Evolutionary conservation across 768 basidiomycete species (phyloP).

Genomic region (Strobilomyces dryophilus): DNA sequence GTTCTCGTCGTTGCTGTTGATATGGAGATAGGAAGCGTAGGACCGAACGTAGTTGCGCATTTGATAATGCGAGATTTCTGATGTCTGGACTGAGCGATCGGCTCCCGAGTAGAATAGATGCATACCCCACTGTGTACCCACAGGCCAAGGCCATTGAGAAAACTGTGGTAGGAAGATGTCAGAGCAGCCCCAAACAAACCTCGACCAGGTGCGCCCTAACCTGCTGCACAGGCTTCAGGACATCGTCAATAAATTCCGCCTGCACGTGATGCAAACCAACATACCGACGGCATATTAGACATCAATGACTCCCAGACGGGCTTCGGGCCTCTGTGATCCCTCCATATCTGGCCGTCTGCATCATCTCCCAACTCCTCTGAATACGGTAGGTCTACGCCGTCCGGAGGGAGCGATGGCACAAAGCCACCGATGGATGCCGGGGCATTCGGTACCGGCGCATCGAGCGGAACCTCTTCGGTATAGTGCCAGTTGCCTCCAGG

Average conservation of each 20-base stretch:
- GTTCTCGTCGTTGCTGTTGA: slow-evolving; percentile 35
- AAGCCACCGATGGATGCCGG: slow-evolving; percentile 5
- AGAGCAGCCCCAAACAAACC: too few species aligned
- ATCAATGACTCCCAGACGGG: slow-evolving; percentile 11
- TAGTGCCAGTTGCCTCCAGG: slow-evolving; percentile 15
- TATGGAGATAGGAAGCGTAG: slow-evolving; percentile 10
- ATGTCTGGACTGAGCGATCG: background rate
- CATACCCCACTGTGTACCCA: slow-evolving; percentile 13
- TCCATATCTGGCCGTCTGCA: slow-evolving; percentile 2
- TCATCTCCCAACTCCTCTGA: slow-evolving; percentile 3
- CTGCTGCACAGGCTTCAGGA: slow-evolving; percentile 2
- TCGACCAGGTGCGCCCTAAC: background rate
- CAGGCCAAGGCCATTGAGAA: slow-evolving; percentile 17
- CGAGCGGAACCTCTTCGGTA: slow-evolving; percentile 10
- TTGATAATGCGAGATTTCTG: slow-evolving; percentile 34
- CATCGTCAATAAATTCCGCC: too few species aligned
- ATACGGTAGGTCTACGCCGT: slow-evolving; percentile 3
- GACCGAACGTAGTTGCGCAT: slow-evolving; percentile 32
- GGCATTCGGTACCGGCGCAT: slow-evolving; percentile 10
- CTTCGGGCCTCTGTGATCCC: slow-evolving; percentile 11
- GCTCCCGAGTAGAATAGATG: background rate
- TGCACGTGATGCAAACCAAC: too few species aligned
- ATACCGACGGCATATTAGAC: too few species aligned
- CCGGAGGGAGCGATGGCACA: slow-evolving; percentile 6
- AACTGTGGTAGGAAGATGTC: background rate